Evolutionary conservation across 179 eudicot species (phyloP), one percentile per base, ranked within the genome.

Genomic region (Spergularia azorica): DNA sequence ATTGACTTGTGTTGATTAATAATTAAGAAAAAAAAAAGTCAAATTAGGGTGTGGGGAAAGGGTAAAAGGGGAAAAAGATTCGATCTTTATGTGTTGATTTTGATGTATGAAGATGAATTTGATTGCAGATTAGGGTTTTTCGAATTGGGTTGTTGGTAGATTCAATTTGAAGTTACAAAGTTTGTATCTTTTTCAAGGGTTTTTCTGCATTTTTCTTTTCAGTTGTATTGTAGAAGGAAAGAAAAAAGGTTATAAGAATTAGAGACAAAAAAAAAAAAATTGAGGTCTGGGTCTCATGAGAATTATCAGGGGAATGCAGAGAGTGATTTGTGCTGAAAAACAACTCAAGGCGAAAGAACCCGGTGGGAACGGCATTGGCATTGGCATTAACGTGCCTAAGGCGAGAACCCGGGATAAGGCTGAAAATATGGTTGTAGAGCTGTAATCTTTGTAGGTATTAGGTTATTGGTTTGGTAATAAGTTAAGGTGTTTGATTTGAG

Each of bases 231-330:
- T 70, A 68, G 83, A 59, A 57, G 74, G 52, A 71, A 64, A 50
- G 43, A 52, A 77, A 52, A 73, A 70, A 75, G 51, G 6, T 17
- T 59, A 6, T 41, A 59, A 60, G 43, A 43, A 72, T 43, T 39
- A 18, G 65, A 51, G 39, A 78, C 15, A 36, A 61, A 61, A 17
- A 6, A 21, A 68, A 6, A 21, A 68, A 69, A 26, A 58, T 64
- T 70, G 86, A 79, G 92, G 77, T 82, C 65, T 79, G 86, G 97
- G 84, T 91, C 91, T 95, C 91, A 95, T 93, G 99, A 95, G 91
- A 91, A 90, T 93, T 95, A 83, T 81, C 83, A 89, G 99, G 99
- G 99, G 99, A 90, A 95, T 95, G 99, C 99, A 91, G 94, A 95
- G 85, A 90, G 78, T 68, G 88, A 80, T 84, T 85, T 75, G 76